Evolutionary conservation across 108 stramenopile genomes (phyloP).

Genomic region (Nitzschia inconspicua): DNA sequence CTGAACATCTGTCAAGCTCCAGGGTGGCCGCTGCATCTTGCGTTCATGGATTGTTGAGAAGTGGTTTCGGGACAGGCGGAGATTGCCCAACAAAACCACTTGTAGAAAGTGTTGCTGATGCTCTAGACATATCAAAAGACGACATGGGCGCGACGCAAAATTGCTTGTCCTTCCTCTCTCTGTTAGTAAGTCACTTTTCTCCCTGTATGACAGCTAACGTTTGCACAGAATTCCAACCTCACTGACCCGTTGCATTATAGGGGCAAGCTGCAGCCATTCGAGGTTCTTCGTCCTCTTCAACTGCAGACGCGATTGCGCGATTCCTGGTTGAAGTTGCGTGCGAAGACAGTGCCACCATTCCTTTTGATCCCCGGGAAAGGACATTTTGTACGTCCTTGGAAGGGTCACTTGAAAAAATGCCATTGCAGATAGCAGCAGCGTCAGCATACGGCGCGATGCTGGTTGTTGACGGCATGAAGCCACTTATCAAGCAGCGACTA

Average conservation of each 20-base stretch:
- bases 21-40: conserved; percentile 59
- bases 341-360: conserved; percentile 27
- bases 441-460: conserved; percentile 41
- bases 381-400: conserved; percentile 10
- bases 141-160: conserved; percentile 1
- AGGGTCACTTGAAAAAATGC: neutral
- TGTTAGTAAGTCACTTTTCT: conserved; percentile 18
- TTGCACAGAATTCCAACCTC: neutral
- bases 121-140: neutral
- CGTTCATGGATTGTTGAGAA: conserved; percentile 35
- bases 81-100: conserved; percentile 17
- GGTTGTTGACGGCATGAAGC: conserved; percentile 9
- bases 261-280: conserved; percentile 53
- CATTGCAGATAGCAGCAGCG: conserved; percentile 7
- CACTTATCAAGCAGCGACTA: conserved; percentile 44
- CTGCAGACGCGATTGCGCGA: conserved; percentile 45
- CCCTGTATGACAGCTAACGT: neutral
- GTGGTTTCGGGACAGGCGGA: neutral
- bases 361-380: too few species aligned
- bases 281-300: conserved; percentile 46
- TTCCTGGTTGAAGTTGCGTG: conserved; percentile 64
- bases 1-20: conserved; percentile 10
- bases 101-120: neutral
- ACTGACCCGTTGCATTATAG: neutral
- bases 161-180: conserved; percentile 10